These are phyloP conservation scores for Serendipita indica DNA, from an alignment of 768 basidiomycete species.

Conservation along the genomic window DNA sequence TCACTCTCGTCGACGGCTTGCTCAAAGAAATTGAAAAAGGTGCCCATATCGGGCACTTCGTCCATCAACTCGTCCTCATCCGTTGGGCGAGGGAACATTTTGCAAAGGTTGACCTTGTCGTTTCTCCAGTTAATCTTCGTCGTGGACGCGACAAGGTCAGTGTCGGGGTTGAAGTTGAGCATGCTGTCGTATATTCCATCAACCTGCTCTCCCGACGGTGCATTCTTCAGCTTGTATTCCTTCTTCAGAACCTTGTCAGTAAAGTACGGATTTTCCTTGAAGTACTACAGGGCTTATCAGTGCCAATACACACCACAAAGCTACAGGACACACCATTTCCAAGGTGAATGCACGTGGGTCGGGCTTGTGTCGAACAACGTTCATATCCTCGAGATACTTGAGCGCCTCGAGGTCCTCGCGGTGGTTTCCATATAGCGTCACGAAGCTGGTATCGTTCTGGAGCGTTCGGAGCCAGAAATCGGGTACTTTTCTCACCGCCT, in stretches of 20 bases:
- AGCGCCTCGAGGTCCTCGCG: conserved; percentile 66
- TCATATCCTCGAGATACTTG: conserved; percentile 72
- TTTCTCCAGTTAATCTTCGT: conserved; percentile 73
- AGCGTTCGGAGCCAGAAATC: conserved; percentile 82
- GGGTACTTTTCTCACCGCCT: conserved; percentile 44
- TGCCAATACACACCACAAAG: neutral
- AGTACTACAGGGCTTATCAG: conserved; percentile 34
- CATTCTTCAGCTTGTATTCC: conserved; percentile 57
- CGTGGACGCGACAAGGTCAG: conserved; percentile 45
- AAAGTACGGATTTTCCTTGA: conserved; percentile 81
- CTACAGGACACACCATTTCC: conserved; percentile 59
- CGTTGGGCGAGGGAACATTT: conserved; percentile 51
- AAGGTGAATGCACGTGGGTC: conserved; percentile 75
- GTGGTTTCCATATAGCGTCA: conserved; percentile 49
- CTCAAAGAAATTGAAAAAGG: conserved; percentile 84
- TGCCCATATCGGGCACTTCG: conserved; percentile 58
- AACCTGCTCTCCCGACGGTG: conserved; percentile 42
- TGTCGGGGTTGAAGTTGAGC: conserved; percentile 70
- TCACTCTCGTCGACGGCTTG: conserved; percentile 47
- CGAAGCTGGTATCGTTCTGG: conserved; percentile 50
- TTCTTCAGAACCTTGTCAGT: conserved; percentile 61
- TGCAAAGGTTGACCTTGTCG: conserved; percentile 57
- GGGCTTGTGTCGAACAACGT: conserved; percentile 54
- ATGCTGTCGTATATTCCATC: conserved; percentile 65
- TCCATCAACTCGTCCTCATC: conserved; percentile 43